Evolutionary conservation across 768 basidiomycete species (phyloP).

Genomic region (Hygrocybe coccinea): DNA sequence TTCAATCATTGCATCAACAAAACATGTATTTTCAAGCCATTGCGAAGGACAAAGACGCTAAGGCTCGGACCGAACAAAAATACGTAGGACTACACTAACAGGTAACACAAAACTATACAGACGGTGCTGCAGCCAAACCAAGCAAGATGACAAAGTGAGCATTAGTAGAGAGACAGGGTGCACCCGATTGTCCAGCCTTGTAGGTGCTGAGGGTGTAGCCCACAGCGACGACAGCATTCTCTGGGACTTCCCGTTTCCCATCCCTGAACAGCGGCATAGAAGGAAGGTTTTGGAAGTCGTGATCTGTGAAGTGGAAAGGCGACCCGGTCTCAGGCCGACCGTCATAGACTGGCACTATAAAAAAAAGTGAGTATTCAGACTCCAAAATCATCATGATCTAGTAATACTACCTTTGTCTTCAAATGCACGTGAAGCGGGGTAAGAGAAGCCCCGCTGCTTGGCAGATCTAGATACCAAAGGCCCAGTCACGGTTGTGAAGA

Average conservation of each 20-base stretch:
- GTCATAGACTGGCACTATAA: slow-evolving; percentile 11
- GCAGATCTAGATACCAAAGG: background rate
- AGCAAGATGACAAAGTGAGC: slow-evolving; percentile 11
- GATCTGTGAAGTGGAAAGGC: slow-evolving; percentile 7
- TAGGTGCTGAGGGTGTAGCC: slow-evolving; percentile 7
- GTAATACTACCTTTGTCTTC: background rate
- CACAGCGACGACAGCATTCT: slow-evolving; percentile 1
- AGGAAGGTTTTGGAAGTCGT: slow-evolving; percentile 1
- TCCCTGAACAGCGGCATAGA: slow-evolving; percentile 1
- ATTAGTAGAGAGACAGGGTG: slow-evolving; percentile 5
- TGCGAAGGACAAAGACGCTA: no score
- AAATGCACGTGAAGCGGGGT: background rate
- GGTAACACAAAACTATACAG: background rate
- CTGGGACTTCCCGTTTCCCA: slow-evolving; percentile 1
- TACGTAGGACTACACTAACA: no score
- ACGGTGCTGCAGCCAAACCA: background rate
- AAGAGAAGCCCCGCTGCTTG: background rate
- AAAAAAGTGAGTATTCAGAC: background rate
- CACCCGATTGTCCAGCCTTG: background rate
- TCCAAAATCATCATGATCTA: background rate
- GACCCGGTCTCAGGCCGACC: background rate
- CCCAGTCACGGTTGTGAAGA: background rate
- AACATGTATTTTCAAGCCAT: no score
- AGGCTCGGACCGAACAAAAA: no score
- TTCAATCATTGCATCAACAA: no score